These are phyloP conservation scores for Hypomontagnella submonticulosa DNA, from an alignment of 495 filamentous ascomycete species.

Conservation along the genomic window DNA sequence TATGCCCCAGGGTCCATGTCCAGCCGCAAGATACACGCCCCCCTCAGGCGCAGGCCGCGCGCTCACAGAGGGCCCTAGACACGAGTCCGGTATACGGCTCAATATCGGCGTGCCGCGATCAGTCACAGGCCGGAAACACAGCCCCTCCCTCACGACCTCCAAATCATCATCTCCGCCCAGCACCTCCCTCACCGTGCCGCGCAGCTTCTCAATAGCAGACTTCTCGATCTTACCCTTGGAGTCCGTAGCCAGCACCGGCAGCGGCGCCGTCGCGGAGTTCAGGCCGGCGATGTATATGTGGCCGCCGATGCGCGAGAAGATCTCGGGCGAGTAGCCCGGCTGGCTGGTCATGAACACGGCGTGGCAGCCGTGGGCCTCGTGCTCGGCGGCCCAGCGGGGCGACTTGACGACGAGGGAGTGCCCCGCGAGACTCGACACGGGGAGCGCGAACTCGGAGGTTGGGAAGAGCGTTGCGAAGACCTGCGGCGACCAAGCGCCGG, in stretches of 20 bases:
- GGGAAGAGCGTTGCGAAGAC: constrained; percentile 75
- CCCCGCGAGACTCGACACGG: constrained; percentile 72
- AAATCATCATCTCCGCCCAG: constrained; percentile 67
- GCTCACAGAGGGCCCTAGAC: constrained; percentile 59
- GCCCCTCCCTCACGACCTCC: constrained; percentile 69
- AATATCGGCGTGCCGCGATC: constrained; percentile 71
- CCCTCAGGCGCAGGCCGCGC: constrained; percentile 60
- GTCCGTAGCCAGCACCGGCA: constrained; percentile 67
- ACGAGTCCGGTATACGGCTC: constrained; percentile 61
- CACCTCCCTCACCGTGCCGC: constrained; percentile 64
- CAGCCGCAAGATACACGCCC: constrained; percentile 76
- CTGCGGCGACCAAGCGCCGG: constrained; percentile 74
- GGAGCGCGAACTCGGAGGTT: constrained; percentile 57
- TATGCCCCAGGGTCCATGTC: constrained; percentile 82
- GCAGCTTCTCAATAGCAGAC: constrained; percentile 62
- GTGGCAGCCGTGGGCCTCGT: constrained; percentile 62
- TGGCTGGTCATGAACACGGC: constrained; percentile 73
- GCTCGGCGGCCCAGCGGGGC: constrained; percentile 62
- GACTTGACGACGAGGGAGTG: constrained; percentile 75
- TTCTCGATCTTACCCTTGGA: constrained; percentile 51
- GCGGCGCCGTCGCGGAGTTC: constrained; percentile 66
- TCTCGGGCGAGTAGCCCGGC: constrained; percentile 73
- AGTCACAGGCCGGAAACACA: constrained; percentile 80
- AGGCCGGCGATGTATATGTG: constrained; percentile 81
- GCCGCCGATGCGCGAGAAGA: constrained; percentile 72